Conservation (phyloP, 345 rosid genomes). For the Excoecaria cochinchinensis region DNA sequence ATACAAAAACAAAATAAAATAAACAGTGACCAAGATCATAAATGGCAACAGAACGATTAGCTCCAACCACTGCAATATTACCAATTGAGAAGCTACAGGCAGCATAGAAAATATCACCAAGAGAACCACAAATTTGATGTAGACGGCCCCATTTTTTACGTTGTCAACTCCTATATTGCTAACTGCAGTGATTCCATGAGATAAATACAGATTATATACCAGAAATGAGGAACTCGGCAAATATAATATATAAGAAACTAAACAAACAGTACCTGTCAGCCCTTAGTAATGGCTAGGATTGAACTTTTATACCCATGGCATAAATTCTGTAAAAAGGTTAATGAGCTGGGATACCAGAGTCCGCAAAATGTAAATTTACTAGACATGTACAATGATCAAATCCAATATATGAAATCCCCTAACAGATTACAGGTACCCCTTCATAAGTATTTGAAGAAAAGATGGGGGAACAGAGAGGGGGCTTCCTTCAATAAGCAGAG, state of each 20-base stretch:
- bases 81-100: slow-evolving; percentile 56
- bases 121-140: slow-evolving; percentile 54
- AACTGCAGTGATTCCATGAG: slow-evolving; percentile 41
- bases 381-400: background rate
- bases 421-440: background rate
- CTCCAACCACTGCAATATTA: slow-evolving; percentile 61
- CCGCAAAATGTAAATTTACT: slow-evolving; percentile 35
- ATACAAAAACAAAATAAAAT: too few species aligned
- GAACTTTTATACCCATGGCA: slow-evolving; percentile 43
- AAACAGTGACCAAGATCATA: slow-evolving; percentile 50
- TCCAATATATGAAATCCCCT: background rate
- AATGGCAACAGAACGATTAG: slow-evolving; percentile 61
- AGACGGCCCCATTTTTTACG: slow-evolving; percentile 69
- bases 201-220: background rate
- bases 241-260: background rate
- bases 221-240: background rate
- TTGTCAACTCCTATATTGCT: slow-evolving; percentile 59
- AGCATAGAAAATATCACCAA: slow-evolving; percentile 54
- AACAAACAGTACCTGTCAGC: slow-evolving; percentile 51
- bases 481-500: too few species aligned
- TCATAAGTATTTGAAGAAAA: background rate
- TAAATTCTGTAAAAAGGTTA: slow-evolving; percentile 46
- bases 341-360: slow-evolving; percentile 61
- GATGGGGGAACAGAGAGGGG: too few species aligned
- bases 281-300: slow-evolving; percentile 54